A percentile compares a stretch with the other conserved stretches of the same genome.
Conservation (phyloP, 1,139 yeast species). For the Geotrichum histeridarum region DNA sequence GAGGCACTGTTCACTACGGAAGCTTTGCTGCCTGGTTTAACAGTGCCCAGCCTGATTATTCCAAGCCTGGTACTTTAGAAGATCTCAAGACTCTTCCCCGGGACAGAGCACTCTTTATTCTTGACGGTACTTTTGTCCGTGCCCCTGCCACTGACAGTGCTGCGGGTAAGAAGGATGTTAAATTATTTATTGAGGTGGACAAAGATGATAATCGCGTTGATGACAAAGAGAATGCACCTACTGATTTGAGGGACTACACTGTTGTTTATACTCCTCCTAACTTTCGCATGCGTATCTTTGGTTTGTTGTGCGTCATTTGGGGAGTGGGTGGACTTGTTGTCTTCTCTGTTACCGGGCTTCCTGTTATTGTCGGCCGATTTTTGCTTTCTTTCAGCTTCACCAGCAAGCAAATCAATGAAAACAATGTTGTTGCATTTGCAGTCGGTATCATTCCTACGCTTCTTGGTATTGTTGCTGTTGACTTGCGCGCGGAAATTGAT, state of each 20-base stretch:
- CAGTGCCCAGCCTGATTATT: slow-evolving; percentile 52
- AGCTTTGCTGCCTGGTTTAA: slow-evolving; percentile 43
- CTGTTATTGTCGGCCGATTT: slow-evolving; percentile 34
- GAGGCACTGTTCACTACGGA: slow-evolving; percentile 65
- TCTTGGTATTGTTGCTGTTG: slow-evolving; percentile 8
- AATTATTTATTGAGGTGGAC: slow-evolving; percentile 77
- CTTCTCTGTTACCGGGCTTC: slow-evolving; percentile 30
- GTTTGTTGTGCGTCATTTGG: slow-evolving; percentile 62
- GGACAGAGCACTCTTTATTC: slow-evolving; percentile 34
- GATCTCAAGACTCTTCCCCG: slow-evolving; percentile 40
- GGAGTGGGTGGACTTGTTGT: slow-evolving; percentile 53
- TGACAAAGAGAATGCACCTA: slow-evolving; percentile 39
- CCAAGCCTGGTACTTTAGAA: slow-evolving; percentile 50
- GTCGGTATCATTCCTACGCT: slow-evolving; percentile 21
- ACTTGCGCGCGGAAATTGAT: slow-evolving; percentile 1
- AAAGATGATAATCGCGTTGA: slow-evolving; percentile 64
- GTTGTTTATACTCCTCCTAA: slow-evolving; percentile 85
- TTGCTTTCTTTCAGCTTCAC: slow-evolving; percentile 3
- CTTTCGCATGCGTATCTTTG: slow-evolving; percentile 56
- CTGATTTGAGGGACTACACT: slow-evolving; percentile 53
- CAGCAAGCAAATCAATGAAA: slow-evolving; percentile 12
- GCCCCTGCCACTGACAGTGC: slow-evolving; percentile 83
- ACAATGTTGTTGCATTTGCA: slow-evolving; percentile 20
- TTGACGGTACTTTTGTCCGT: slow-evolving; percentile 75
- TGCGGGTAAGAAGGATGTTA: slow-evolving; percentile 52